Conservation (phyloP, 108 stramenopile genomes). For the Pseudonitzschia multiseries region DNA sequence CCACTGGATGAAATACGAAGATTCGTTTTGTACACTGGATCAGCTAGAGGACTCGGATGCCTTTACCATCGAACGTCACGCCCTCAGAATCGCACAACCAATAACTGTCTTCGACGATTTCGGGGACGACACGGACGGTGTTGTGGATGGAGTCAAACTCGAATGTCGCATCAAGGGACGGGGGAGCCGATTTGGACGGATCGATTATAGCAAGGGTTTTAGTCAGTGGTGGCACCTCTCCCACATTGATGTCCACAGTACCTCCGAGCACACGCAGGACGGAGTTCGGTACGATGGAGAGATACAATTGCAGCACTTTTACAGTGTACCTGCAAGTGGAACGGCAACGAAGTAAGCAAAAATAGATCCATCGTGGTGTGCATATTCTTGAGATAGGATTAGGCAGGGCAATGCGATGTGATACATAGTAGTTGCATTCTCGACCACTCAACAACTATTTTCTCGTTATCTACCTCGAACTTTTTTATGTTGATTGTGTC, state of each 20-base stretch:
- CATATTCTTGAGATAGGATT: not conserved
- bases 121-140: conserved; percentile 24
- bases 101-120: conserved; percentile 20
- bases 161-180: conserved; percentile 24
- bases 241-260: conserved; percentile 47
- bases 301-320: conserved; percentile 42
- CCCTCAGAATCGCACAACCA: conserved; percentile 37
- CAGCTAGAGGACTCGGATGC: conserved; percentile 29
- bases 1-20: conserved; percentile 58
- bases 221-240: conserved; percentile 49
- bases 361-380: not conserved
- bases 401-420: not conserved
- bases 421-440: not conserved
- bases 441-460: not conserved
- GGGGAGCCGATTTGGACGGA: conserved; percentile 31
- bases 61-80: conserved; percentile 49
- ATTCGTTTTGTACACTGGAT: conserved; percentile 32
- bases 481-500: not conserved
- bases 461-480: not conserved
- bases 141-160: conserved; percentile 4
- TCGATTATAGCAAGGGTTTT: conserved; percentile 52
- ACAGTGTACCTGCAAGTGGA: conserved; percentile 16
- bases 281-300: conserved; percentile 55
- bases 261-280: conserved; percentile 50
- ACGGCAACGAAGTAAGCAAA: conserved; percentile 11